phyloP scores from a whole-genome alignment of 257 asterid genomes.

The Fraxinus americana region DNA sequence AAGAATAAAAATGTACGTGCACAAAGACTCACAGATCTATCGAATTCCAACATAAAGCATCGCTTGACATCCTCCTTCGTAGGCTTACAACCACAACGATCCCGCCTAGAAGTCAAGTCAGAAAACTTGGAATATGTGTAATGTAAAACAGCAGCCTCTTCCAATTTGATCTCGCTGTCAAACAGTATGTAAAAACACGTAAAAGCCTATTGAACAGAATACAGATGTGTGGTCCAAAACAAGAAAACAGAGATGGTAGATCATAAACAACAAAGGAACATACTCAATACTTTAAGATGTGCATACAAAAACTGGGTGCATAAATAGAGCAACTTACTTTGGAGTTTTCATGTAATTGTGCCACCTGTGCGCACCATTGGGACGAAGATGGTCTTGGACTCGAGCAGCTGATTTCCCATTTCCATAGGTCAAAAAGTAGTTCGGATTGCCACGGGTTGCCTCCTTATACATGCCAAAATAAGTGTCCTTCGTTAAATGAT shows the following conservation, averaged over 20 bases:
- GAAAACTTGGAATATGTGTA: conserved; percentile 80
- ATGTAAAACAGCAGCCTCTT: conserved; percentile 85
- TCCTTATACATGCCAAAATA: conserved; percentile 57
- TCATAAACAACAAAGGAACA: conserved; percentile 17
- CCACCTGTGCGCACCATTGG: conserved; percentile 91
- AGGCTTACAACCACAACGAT: conserved; percentile 86
- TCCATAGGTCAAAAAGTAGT: conserved; percentile 79
- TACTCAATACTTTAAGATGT: neutral
- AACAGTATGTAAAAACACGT: conserved; percentile 22
- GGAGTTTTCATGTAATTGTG: conserved; percentile 74
- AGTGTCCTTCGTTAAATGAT: conserved; percentile 62
- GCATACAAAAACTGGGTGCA: conserved; percentile 2
- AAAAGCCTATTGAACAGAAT: conserved; percentile 13
- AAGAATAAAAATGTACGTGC: conserved; percentile 1
- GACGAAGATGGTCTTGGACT: conserved; percentile 77
- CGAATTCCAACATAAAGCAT: conserved; percentile 81
- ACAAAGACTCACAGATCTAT: conserved; percentile 64
- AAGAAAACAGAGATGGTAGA: conserved; percentile 15
- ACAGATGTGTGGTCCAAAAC: conserved; percentile 10
- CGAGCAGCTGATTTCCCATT: conserved; percentile 84
- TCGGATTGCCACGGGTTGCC: conserved; percentile 72
- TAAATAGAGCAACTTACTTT: conserved; percentile 43
- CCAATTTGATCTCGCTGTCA: conserved; percentile 63
- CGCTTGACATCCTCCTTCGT: conserved; percentile 73
- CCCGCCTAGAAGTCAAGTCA: conserved; percentile 78